phyloP scores from a whole-genome alignment of 2,329 filamentous ascomycete genomes.

The Botrytis porri region DNA sequence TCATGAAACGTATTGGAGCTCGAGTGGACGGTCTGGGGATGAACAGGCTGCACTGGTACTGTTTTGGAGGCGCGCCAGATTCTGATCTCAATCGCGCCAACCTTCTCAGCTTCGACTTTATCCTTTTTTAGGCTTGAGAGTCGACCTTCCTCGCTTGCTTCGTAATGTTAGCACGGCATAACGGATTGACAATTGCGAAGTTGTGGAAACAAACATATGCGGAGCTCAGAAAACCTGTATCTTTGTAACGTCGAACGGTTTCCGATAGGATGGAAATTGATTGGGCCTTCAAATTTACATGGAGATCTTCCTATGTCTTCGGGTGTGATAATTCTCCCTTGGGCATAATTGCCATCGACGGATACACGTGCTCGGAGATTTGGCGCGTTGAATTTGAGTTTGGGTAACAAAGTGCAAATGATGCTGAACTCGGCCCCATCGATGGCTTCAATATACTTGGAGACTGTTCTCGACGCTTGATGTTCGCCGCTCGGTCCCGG shows the following conservation, averaged over 20 bases:
- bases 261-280: background rate
- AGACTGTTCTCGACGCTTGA: slow-evolving; percentile 13
- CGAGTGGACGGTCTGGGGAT: no score
- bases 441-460: slow-evolving; percentile 14
- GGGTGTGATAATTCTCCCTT: rapidly evolving
- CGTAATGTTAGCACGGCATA: background rate
- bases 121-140: background rate
- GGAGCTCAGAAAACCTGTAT: slow-evolving; percentile 1
- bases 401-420: background rate
- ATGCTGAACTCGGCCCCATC: slow-evolving; percentile 11
- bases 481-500: background rate
- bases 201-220: background rate
- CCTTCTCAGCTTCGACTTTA: background rate
- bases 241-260: background rate
- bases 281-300: background rate
- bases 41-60: background rate
- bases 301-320: no score
- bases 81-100: slow-evolving; percentile 8
- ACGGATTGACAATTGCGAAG: no score
- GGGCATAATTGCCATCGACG: background rate
- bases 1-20: slow-evolving; percentile 6
- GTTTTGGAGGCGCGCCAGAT: background rate
- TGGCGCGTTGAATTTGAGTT: background rate
- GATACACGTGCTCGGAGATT: background rate
- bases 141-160: background rate